Base-by-base conservation (phyloP, 108 stramenopile species). In the Cyclotella baltica region DNA sequence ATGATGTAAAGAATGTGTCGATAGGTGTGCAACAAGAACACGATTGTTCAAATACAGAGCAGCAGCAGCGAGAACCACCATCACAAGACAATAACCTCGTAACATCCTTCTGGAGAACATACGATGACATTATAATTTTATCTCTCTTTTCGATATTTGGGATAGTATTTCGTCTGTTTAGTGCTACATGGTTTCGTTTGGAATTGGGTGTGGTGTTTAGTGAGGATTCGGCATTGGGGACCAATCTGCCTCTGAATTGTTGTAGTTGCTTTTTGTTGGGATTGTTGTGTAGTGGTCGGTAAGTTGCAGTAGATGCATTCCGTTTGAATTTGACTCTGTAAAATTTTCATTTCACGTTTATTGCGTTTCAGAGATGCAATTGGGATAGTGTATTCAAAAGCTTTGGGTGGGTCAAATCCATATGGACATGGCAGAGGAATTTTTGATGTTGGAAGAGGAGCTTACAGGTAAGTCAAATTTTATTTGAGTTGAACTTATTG, bases 111-210 rank as follows among this genome's bases (percentile, higher is more conserved):
- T 94, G 93, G 93, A 83, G 77, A 22, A 79, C 79, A 27, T 94
- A 92, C 70, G 93, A 94, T 70, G 89, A 92, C 50, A 76, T 92
- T 59, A 78, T 94, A 50, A 91, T 94, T 29, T 63, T 94, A 8
- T 86, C 85, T 33, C 57, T 94, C 47, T 92, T 87, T 70, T 85
- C 87, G 28, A 89, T 92, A 65, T 47, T 92, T 29, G 93, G 93
- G 11, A 92, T 94, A 35, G 62, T 91, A 1, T 87, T 86, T 70
- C 90, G 93, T 9, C 61, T 94, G 53, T 81, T 80, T 11, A 77
- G 83, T 37, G 88, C 93, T 1, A 73, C 61, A 22, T 92, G 87
- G 85, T 91, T 94, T 70, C 62, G 78, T 35, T 72, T 84, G 48
- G 89, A 91, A 67, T 83, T 88, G 55, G 75, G 64, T 8, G 62